phyloP scores from a whole-genome alignment of 352 stramenopile genomes.

The Albugo laibachii region DNA sequence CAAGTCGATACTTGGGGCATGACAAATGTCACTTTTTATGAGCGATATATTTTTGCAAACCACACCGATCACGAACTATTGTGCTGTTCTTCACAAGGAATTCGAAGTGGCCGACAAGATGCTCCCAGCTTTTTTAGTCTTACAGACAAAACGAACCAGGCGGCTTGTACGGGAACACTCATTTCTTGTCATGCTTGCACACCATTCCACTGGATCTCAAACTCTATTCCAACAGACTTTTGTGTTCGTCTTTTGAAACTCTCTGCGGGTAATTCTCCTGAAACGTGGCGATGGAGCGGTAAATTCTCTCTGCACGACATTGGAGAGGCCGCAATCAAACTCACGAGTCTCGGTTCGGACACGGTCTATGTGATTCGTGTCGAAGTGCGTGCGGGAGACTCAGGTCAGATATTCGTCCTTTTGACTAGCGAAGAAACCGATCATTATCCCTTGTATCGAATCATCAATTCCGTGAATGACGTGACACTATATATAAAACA shows the following conservation, averaged over 20 bases:
- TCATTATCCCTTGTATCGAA: conserved; percentile 45
- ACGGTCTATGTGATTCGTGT: conserved; percentile 60
- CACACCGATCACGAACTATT: conserved; percentile 38
- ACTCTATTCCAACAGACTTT: conserved; percentile 31
- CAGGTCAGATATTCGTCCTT: conserved; percentile 51
- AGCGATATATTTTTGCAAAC: conserved; percentile 64
- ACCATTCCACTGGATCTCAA: conserved; percentile 42
- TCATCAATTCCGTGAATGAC: conserved; percentile 48
- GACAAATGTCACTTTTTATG: conserved; percentile 62
- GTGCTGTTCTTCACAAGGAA: conserved; percentile 6
- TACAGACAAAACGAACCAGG: too few species aligned
- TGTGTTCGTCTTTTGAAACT: conserved; percentile 17
- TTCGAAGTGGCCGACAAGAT: neutral
- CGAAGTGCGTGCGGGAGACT: conserved; percentile 53
- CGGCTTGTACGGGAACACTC: too few species aligned
- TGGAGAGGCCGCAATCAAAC: conserved; percentile 64
- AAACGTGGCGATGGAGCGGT: conserved; percentile 48
- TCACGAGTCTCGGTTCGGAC: conserved; percentile 65
- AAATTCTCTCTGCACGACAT: conserved; percentile 69
- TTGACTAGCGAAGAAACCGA: conserved; percentile 45
- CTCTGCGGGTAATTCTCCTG: neutral
- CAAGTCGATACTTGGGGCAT: conserved; percentile 32
- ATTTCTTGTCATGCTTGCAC: conserved; percentile 1
- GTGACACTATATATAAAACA: conserved; percentile 73
- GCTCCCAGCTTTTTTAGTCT: too few species aligned